Base-by-base conservation (phyloP, 169 alveolate species). In the Neospora caninum region DNA sequence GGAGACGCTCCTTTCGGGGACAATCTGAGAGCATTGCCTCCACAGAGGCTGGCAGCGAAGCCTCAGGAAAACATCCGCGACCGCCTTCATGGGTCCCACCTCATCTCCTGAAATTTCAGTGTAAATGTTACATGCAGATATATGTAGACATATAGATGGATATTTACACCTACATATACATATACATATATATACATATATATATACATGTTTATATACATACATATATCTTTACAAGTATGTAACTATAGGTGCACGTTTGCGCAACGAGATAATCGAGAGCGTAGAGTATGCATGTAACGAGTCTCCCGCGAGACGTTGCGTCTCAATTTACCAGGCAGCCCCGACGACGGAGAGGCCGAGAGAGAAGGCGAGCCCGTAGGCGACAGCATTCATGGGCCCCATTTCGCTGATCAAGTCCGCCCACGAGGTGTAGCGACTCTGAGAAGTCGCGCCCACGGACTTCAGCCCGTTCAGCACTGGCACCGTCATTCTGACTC, bases 321-420 rank as follows among this genome's bases (percentile, higher is more conserved):
- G n/a, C 38, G 13, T 31, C 41, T 31, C 38, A 18, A 18, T 92
- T 67, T 42, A 91, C 97, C 97, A 95, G 13, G 96, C 96, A 36
- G 97, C 96, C 53, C 98, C 98, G 78, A 96, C 88, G 31, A 96
- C 97, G 20, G 96, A 93, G 67, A 96, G 93, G 0, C 97, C 97
- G 88, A 96, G 86, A 41, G 97, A 93, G 53, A 95, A 70, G 70
- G 98, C 96, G 45, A 96, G 92, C 54, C 98, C 98, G 78, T 95
- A 49, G 22, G 93, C 89, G 39, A 91, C 96, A 96, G 96, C 93
- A 39, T 70, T 83, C 64, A 84, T 82, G 38, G 96, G 96, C 7
- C 86, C 49, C 31, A 95, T 91, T 18, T 91, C 92, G 45, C 54
- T 49, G 67, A 95, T 49, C 36, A 95, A 36, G 73, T 93, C 96